Evolutionary conservation across 1,284 basidiomycete genomes (phyloP).

Genomic region (Malassezia restricta): DNA sequence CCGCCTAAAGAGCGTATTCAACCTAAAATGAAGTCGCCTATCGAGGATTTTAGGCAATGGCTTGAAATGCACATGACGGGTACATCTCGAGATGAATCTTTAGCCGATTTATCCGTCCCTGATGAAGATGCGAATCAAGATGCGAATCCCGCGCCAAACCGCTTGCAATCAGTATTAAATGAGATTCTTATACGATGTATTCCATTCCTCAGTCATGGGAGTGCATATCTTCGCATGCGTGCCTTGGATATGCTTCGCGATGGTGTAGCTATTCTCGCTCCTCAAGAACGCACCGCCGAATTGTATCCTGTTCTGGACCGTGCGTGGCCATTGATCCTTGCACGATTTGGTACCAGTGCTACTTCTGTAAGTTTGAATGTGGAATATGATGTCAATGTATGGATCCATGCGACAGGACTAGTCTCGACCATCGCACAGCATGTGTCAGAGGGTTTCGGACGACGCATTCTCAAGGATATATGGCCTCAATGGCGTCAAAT

Average conservation of each 20-base stretch:
- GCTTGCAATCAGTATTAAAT: constrained; percentile 6
- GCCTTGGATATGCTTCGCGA: constrained; percentile 12
- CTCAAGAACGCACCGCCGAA: constrained; percentile 20
- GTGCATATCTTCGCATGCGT: constrained; percentile 6
- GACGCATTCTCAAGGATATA: constrained; percentile 26
- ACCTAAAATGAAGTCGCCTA: neutral
- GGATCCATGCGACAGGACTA: constrained; percentile 25
- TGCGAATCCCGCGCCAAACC: constrained; percentile 4
- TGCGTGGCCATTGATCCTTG: constrained; percentile 37
- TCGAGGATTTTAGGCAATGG: neutral
- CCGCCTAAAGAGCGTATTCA: neutral
- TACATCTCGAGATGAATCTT: neutral
- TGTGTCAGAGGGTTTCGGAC: constrained; percentile 26
- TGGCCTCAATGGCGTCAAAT: constrained; percentile 30
- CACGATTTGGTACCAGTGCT: constrained; percentile 22
- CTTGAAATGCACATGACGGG: neutral
- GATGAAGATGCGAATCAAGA: constrained; percentile 2
- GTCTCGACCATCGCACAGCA: constrained; percentile 18
- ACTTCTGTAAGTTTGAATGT: neutral
- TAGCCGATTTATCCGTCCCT: neutral
- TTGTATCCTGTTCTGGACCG: constrained; percentile 32
- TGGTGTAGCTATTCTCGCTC: constrained; percentile 8
- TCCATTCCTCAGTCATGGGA: constrained; percentile 16
- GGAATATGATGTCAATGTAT: constrained; percentile 28
- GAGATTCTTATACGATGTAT: constrained; percentile 17